Evolutionary conservation across 2,329 filamentous ascomycete species (phyloP), one percentile per base, ranked within the genome.

Genomic region (Ophiostoma piceae): DNA sequence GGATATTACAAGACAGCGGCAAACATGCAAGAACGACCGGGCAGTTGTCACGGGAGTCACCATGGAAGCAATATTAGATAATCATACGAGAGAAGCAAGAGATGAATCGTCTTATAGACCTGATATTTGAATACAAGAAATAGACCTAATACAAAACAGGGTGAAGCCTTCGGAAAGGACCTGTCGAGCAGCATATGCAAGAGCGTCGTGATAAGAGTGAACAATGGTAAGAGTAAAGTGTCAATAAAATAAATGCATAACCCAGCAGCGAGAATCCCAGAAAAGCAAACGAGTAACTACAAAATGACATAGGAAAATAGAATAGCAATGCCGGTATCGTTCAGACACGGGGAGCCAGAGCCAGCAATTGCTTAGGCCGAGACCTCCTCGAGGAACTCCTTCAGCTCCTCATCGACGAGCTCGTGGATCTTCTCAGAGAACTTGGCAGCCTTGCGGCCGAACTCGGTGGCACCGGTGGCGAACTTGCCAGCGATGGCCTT

Each of bases 371-470:
- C 67, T 78, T 79, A 82, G 67, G 73, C 75, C 65, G 74, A 73
- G 66, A 87, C 74, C 77, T 88, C 85, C 75, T 84, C 81, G 69
- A 88, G 79, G 76, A 89, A 86, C 76, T 85, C 82, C 78, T 85
- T 80, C 65, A 89, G 79, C 81, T 89, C 85, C 78, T 86, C 82
- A 32, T 89, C 85, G 68, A 89, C 84, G 47, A 87, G 77, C 73
- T 87, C 80, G 76, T 88, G 84, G 74, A 89, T 85, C 84, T 88
- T 88, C 80, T 86, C 82, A 73, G 85, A 84, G 73, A 89, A 79
- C 82, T 87, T 84, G 80, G 87, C 84, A 29, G 84, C 85, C 83
- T 88, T 86, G 76, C 78, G 80, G 69, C 82, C 80, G 72, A 87
- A 77, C 39, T 81, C 77, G 76, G 86, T 83, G 73, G 83, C 82